Base-by-base conservation (phyloP, 257 asterid species). In the Nicotiana tabacum region DNA sequence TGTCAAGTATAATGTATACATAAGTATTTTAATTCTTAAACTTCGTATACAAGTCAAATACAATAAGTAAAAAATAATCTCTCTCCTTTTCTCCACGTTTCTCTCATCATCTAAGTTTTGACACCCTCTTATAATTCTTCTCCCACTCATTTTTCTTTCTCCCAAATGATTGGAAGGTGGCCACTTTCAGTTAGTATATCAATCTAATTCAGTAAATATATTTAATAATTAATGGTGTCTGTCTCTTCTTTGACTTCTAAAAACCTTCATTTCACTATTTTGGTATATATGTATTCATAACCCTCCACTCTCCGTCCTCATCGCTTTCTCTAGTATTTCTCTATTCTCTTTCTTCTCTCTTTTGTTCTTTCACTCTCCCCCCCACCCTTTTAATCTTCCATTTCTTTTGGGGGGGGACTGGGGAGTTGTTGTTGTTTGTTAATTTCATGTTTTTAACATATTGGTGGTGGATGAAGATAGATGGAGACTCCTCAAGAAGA, bases 401-500 rank as follows among this genome's bases (percentile, higher is more conserved):
- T 64, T 81, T 16, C 9, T 74, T 12, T 0, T 5, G 12, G 37
- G 80, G 39, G 39, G 21, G 21, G 21, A 21, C 21, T 21, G 21
- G 21, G 82, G 58, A 60, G 79, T 32, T 11, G 21, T 57, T 18
- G 9, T 55, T 69, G 18, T 56, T 81, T 18, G 27, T 76, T 70
- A 32, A 60, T 61, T 46, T 56, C 29, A 56, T 35, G 33, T 27
- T 67, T 62, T 72, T 74, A 69, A 77, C 24, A 24, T 81, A 72
- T 82, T 55, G 77, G 81, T 2, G 46, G 85, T 33, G 87, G 83
- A 77, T 33, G 80, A 82, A 37, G 4, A 33, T 27, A 83, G 33
- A 86, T 86, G 91, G 90, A 85, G 84, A 81, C 53, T 53, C 55
- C 53, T 43, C 55, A 10, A 39, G 89, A 88, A 65, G 90, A 88